Evolutionary conservation across 176 grass and related monocot genomes (phyloP).

Genomic region (Bothriochloa decipiens): DNA sequence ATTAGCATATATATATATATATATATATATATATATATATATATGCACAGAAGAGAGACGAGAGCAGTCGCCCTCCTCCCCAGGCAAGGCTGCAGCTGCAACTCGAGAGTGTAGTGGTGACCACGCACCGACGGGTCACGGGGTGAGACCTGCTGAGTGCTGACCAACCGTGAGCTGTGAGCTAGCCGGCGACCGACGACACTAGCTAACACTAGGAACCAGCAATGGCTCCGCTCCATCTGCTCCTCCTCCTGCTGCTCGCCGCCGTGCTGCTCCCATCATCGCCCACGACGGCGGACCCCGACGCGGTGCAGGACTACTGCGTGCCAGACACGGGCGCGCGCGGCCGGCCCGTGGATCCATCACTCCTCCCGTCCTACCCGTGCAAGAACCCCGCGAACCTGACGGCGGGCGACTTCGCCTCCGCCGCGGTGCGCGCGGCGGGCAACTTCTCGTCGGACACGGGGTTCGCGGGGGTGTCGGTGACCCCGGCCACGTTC

Average conservation of each 20-base stretch:
- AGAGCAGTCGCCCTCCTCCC: background rate
- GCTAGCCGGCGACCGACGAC: background rate
- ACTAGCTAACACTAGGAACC: background rate
- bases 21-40: no score
- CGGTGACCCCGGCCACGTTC: conserved; percentile 63
- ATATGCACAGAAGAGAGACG: background rate
- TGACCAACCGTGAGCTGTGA: background rate
- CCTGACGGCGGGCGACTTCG: conserved; percentile 67
- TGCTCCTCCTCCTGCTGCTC: conserved; percentile 46
- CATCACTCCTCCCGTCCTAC: conserved; percentile 48
- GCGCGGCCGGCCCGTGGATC: conserved; percentile 39
- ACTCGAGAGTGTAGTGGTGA: background rate
- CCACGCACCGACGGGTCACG: background rate
- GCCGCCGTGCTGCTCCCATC: conserved; percentile 31
- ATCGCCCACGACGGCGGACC: conserved; percentile 41
- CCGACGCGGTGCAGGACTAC: conserved; percentile 78
- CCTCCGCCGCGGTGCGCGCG: conserved; percentile 58
- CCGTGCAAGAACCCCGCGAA: conserved; percentile 65
- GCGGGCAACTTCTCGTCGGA: conserved; percentile 64
- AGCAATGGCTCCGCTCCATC: conserved; percentile 22
- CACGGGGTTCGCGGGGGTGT: conserved; percentile 70
- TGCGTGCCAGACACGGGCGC: conserved; percentile 78
- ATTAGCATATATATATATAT: no score
- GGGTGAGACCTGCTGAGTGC: background rate
- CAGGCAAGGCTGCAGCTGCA: conserved; percentile 1